phyloP scores from a whole-genome alignment of 108 stramenopile genomes.

The Schizochytrium sp. region DNA sequence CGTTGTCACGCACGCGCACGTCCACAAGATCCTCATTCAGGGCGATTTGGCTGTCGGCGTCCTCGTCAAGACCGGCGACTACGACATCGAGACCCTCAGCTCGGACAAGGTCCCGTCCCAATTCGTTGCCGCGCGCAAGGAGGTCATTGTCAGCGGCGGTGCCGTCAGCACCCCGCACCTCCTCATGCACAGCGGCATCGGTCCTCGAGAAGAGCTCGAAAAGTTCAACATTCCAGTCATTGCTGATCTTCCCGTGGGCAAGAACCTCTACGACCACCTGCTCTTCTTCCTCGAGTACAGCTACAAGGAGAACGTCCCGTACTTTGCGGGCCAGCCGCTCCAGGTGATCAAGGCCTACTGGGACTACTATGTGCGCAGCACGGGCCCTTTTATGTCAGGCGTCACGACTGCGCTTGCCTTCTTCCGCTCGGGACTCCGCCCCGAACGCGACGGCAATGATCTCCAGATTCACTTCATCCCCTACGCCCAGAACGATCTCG shows the following conservation, averaged over 20 bases:
- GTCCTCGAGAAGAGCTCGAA: conserved; percentile 30
- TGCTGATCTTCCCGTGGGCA: conserved; percentile 21
- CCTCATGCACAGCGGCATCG: conserved; percentile 53
- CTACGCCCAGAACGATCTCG: background rate
- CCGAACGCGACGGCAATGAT: background rate
- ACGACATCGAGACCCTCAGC: background rate
- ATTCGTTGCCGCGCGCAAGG: conserved; percentile 13
- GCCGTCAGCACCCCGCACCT: conserved; percentile 60
- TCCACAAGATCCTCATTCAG: background rate
- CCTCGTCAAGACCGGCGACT: background rate
- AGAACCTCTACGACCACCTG: conserved; percentile 52
- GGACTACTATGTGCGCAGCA: background rate
- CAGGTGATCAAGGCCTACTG: background rate
- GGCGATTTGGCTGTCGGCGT: background rate
- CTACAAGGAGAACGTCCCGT: background rate
- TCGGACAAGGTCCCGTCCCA: background rate
- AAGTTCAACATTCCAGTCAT: conserved; percentile 30
- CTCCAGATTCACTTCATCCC: background rate
- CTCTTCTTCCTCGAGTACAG: conserved; percentile 1
- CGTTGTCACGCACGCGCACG: background rate
- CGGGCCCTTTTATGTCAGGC: background rate
- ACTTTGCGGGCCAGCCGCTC: background rate
- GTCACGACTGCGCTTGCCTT: background rate
- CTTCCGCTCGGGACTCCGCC: background rate
- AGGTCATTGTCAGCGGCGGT: conserved; percentile 61